Conservation (phyloP, 768 basidiomycete genomes). For the Leccinum olivaceopallidum region DNA sequence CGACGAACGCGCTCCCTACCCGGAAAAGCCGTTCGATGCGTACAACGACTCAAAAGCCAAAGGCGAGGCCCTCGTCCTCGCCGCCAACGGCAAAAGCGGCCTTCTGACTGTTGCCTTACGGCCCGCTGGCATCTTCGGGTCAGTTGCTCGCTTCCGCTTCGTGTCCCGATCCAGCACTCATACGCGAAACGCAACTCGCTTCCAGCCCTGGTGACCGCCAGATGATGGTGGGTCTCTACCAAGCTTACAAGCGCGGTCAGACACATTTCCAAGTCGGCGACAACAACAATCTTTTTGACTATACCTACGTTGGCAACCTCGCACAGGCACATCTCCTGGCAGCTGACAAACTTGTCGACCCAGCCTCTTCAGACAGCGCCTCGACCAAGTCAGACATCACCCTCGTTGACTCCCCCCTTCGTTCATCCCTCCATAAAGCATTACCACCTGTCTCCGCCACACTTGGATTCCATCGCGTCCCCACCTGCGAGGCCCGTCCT, state of each 20-base stretch:
- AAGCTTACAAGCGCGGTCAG: conserved; percentile 78
- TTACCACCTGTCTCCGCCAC: conserved; percentile 65
- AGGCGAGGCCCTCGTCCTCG: conserved; percentile 81
- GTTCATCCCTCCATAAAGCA: conserved; percentile 46
- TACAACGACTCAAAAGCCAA: conserved; percentile 95
- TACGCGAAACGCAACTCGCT: not conserved
- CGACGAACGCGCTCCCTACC: conserved; percentile 83
- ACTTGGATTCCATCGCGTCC: conserved; percentile 63
- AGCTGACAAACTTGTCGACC: conserved; percentile 73
- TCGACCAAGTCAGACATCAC: conserved; percentile 31
- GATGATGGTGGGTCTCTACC: conserved; percentile 73
- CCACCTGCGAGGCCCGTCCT: conserved; percentile 79
- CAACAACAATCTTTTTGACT: conserved; percentile 93
- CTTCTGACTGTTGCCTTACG: conserved; percentile 87
- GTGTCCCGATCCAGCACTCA: conserved; percentile 3
- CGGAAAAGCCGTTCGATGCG: conserved; percentile 76
- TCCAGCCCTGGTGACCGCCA: conserved; percentile 89
- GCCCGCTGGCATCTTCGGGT: conserved; percentile 97
- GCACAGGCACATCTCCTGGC: conserved; percentile 94
- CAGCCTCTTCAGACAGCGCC: conserved; percentile 39
- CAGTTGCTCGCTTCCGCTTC: conserved; percentile 24
- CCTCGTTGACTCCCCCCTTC: conserved; percentile 43
- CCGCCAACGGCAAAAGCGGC: conserved; percentile 82
- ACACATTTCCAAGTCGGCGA: conserved; percentile 93
- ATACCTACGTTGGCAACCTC: conserved; percentile 96